Conservation (phyloP, 139 green algal species). For the Chlorella sp. region DNA sequence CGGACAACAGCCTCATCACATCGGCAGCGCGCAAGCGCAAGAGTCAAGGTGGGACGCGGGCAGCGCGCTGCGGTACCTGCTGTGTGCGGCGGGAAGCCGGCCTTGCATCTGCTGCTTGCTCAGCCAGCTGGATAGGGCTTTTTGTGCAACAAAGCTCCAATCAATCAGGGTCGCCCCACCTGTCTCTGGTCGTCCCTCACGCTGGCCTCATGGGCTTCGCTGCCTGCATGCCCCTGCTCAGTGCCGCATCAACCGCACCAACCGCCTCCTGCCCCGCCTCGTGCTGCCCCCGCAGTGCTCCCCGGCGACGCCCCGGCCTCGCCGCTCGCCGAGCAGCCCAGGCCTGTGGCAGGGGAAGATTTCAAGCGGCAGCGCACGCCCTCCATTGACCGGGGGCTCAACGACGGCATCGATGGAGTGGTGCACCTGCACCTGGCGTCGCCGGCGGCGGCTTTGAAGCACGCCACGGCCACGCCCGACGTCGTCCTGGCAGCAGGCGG, state of each 20-base stretch:
- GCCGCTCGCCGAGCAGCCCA: not conserved
- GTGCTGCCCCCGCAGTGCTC: not conserved
- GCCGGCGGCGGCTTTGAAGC: not conserved
- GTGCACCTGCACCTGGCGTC: not conserved
- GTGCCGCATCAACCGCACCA: not conserved
- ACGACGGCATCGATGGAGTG: not conserved
- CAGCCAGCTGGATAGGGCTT: not conserved
- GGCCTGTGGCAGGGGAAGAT: not conserved
- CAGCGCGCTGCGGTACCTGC: not conserved
- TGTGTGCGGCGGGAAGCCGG: not conserved
- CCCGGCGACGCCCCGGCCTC: not conserved
- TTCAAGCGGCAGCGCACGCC: constrained; percentile 25
- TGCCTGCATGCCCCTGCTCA: not conserved
- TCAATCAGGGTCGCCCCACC: too few species aligned
- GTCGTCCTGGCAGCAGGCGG: not conserved
- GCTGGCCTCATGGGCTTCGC: not conserved
- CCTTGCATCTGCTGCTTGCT: not conserved
- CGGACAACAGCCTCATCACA: constrained; percentile 42
- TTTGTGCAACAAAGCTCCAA: not conserved
- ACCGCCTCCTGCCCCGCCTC: not conserved
- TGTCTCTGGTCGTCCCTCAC: too few species aligned
- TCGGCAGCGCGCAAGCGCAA: constrained; percentile 45
- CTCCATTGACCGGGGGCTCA: not conserved
- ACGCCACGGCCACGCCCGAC: not conserved
- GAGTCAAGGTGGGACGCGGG: not conserved